Evolutionary conservation across 2,329 filamentous ascomycete genomes (phyloP).

Genomic region (Trichoderma asperellum): DNA sequence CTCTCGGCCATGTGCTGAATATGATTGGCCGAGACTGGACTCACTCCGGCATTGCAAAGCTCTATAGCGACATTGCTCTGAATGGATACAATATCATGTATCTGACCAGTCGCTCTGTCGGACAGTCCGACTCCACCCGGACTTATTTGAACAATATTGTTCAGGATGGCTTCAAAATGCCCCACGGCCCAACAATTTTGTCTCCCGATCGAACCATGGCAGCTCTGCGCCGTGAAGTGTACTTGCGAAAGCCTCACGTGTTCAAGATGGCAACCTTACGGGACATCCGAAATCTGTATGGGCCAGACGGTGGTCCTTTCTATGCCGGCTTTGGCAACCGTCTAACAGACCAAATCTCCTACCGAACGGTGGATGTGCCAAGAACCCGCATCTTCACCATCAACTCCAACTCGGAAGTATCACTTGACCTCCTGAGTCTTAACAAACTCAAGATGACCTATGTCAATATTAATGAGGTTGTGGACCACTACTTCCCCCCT

Average conservation of each 20-base stretch:
- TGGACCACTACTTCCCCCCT: conserved; percentile 97
- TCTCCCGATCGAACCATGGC: conserved; percentile 95
- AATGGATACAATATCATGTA: conserved; percentile 99
- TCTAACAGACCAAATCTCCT: conserved; percentile 92
- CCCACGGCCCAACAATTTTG: conserved; percentile 90
- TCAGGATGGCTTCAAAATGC: conserved; percentile 84
- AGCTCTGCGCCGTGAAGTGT: conserved; percentile 87
- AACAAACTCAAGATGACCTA: conserved; percentile 98
- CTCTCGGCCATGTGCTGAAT: conserved; percentile 89
- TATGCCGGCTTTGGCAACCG: conserved; percentile 98
- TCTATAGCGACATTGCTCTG: conserved; percentile 91
- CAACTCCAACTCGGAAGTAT: conserved; percentile 96
- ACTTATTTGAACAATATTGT: conserved; percentile 87
- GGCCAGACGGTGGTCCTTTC: conserved; percentile 77
- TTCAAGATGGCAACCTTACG: conserved; percentile 99
- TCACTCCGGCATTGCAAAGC: conserved; percentile 91
- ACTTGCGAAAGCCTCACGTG: conserved; percentile 93
- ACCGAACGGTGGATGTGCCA: conserved; percentile 94
- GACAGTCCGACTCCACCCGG: conserved; percentile 87
- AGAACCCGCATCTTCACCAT: conserved; percentile 96
- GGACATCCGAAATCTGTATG: conserved; percentile 90
- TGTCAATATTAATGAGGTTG: conserved; percentile 93
- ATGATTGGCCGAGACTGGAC: conserved; percentile 99
- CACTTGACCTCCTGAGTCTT: conserved; percentile 82
- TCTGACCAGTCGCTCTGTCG: conserved; percentile 89